Evolutionary conservation across 1,284 basidiomycete species (phyloP).

Genomic region (Bondarzewia mesenterica): DNA sequence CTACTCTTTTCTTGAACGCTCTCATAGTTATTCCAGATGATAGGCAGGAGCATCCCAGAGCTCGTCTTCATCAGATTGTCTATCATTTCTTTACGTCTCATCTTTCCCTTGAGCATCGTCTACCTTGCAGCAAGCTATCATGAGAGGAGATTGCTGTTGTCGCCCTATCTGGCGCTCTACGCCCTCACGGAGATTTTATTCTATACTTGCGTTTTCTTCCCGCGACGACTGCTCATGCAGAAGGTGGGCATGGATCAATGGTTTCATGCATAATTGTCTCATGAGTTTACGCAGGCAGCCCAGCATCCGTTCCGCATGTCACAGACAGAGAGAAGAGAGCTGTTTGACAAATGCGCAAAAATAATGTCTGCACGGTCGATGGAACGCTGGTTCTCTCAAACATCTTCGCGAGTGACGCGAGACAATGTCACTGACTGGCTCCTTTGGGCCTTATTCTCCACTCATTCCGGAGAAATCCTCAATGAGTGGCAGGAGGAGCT

Average conservation of each 20-base stretch:
- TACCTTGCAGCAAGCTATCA: constrained; percentile 28
- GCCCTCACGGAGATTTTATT: constrained; percentile 39
- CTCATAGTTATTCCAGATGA: constrained; percentile 16
- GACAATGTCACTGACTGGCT: constrained; percentile 54
- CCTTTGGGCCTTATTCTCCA: constrained; percentile 53
- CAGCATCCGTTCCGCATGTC: constrained; percentile 30
- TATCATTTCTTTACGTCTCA: constrained; percentile 38
- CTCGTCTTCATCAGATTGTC: constrained; percentile 43
- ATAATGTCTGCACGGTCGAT: constrained; percentile 27
- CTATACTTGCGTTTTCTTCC: constrained; percentile 41
- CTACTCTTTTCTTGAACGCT: no score
- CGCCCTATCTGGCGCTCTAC: constrained; percentile 24
- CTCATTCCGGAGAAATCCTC: constrained; percentile 18
- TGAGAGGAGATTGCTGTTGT: constrained; percentile 19
- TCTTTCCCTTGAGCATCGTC: constrained; percentile 40
- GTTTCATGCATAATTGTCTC: neutral
- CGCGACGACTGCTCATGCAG: constrained; percentile 36
- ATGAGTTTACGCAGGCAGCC: constrained; percentile 27
- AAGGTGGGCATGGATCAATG: constrained; percentile 26
- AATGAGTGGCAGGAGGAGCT: constrained; percentile 43
- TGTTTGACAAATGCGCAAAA: constrained; percentile 41
- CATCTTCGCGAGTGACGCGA: constrained; percentile 24
- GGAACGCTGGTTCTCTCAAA: constrained; percentile 46
- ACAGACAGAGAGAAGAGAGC: constrained; percentile 33
- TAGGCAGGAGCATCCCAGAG: constrained; percentile 33